Percentiles rank a stretch among this genome's conserved stretches.
Conservation (phyloP, 2,329 filamentous ascomycete genomes). For the Beauveria bassiana region DNA sequence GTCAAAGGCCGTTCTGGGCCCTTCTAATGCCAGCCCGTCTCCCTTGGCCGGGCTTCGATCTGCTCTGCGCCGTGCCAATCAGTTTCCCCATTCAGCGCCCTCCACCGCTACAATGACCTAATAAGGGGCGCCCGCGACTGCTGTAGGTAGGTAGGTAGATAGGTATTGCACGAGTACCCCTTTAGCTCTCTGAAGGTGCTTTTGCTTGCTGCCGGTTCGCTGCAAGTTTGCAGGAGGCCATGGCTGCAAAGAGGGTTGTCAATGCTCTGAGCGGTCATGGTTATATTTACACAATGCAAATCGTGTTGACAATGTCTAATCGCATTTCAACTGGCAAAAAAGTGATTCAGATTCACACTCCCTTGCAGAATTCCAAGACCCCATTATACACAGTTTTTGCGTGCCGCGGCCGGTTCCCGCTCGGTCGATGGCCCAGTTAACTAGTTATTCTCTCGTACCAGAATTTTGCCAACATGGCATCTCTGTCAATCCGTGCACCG, state of each 20-base stretch:
- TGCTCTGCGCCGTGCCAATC: constrained; percentile 4
- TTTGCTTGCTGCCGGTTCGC: not conserved
- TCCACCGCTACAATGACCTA: constrained; percentile 10
- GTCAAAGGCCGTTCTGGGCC: constrained; percentile 4
- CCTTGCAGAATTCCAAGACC: no score
- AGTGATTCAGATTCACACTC: no score
- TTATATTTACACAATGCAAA: no score
- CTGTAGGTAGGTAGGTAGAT: no score
- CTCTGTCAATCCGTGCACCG: not conserved
- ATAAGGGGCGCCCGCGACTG: not conserved
- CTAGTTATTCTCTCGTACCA: not conserved
- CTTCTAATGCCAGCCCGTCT: constrained; percentile 5
- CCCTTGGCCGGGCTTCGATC: constrained; percentile 1
- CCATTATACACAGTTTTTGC: no score
- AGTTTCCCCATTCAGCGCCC: not conserved
- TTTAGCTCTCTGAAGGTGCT: not conserved
- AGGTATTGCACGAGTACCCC: not conserved
- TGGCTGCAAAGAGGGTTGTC: not conserved
- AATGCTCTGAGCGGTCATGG: no score
- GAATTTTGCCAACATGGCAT: not conserved
- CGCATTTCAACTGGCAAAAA: no score
- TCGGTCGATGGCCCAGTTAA: no score
- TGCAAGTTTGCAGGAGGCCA: no score
- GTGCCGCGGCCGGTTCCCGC: no score
- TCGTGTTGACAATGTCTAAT: no score